Conservation (phyloP, 2,329 filamentous ascomycete species). For the Diaporthe sp. region DNA sequence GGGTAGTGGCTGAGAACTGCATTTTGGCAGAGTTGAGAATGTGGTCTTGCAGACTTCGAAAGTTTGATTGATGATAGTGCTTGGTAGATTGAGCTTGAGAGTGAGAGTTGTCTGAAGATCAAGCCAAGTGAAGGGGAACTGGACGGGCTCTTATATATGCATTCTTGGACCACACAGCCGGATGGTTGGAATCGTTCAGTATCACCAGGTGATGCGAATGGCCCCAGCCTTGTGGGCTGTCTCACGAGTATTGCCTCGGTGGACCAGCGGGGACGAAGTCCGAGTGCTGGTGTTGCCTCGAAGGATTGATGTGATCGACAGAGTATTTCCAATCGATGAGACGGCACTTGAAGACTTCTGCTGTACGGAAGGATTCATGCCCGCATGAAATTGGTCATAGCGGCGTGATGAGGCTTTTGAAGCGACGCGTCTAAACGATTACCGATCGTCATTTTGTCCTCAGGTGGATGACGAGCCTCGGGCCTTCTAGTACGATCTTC, state of each 20-base stretch:
- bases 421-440: not conserved
- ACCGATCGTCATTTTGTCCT: not conserved
- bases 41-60: not conserved
- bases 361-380: not conserved
- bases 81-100: not conserved
- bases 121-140: not conserved
- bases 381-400: not conserved
- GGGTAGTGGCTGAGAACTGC: conserved; percentile 49
- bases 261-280: not conserved
- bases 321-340: not conserved
- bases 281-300: not conserved
- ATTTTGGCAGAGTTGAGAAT: conserved; percentile 43
- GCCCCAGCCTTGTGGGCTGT: not conserved
- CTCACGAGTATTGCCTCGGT: not conserved
- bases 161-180: not conserved
- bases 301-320: conserved; percentile 19
- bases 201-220: not conserved
- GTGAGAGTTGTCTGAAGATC: not conserved
- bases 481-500: not conserved
- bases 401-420: conserved; percentile 7
- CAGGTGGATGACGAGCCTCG: not conserved
- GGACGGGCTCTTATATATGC: not conserved
- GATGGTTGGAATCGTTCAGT: too few species aligned
- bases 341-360: not conserved
- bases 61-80: not conserved